Evolutionary conservation across 78 protist species (phyloP), one percentile per base, ranked within the genome.

Genomic region (Dictyostelium intermedium): DNA sequence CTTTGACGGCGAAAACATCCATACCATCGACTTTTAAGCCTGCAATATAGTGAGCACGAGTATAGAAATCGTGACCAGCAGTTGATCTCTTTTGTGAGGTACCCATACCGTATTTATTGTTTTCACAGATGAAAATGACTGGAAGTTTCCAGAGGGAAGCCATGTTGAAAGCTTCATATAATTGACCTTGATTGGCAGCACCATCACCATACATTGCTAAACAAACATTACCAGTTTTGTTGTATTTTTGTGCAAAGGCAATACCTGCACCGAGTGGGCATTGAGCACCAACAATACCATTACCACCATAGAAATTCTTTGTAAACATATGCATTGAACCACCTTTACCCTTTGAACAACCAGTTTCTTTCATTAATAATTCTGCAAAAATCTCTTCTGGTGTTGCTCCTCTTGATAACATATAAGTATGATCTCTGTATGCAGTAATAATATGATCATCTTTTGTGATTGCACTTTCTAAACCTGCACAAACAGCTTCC

Each of bases 241-340:
- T 47, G 97, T 97, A 97, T 79, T 97, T 95, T 91, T 91, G 96
- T 13, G 94, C 95, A 10, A 95, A 92, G 27, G 98, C 99, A 35
- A 98, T 82, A 60, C 99, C 99, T 18, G 99, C 97, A 18, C 99
- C 98, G 9, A 98, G 34, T 25, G 99, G 98, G 34, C 86, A 92
- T 96, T 98, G 99, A 3, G 99, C 99, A 45, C 99, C 99, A 30
- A 99, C 99, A 60, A 99, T 99, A 76, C 99, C 99, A 97, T 99
- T 98, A 32, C 99, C 99, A 41, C 99, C 99, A 83, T 77, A 98
- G 96, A 99, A 99, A 74, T 95, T 95, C 47, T 56, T 72, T 35
- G 83, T 53, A 96, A 97, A 99, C 98, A 98, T 97, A 95, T 99
- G 99, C 99, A 99, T 99, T 63, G 98, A 96, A 32, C 99, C 99